Conservation (phyloP, 805 yeast genomes). For the Teunomyces barrocoloradensis region DNA sequence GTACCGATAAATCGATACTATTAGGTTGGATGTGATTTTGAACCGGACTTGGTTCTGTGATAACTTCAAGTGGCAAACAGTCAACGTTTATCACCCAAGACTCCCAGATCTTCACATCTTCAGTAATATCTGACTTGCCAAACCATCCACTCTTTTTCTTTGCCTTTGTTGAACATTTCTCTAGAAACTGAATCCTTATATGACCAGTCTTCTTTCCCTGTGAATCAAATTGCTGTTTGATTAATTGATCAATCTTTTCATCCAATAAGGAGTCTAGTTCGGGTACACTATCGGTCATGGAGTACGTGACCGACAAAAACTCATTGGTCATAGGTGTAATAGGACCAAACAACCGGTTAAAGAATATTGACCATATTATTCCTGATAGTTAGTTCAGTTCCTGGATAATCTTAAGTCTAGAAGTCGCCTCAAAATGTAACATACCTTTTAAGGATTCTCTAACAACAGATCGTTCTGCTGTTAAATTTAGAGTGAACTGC, state of each 20-base stretch:
- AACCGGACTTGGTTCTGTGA: constrained; percentile 6
- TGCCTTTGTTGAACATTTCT: constrained; percentile 33
- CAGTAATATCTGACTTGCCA: constrained; percentile 33
- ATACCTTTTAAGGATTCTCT: constrained; percentile 54
- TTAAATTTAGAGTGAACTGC: constrained; percentile 48
- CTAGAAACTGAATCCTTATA: constrained; percentile 37
- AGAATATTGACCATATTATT: constrained; percentile 63
- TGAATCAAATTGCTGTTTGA: constrained; percentile 25
- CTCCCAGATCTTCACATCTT: constrained; percentile 61
- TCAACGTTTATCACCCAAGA: constrained; percentile 59
- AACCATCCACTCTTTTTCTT: constrained; percentile 56
- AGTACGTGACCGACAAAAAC: constrained; percentile 59
- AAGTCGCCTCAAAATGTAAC: constrained; percentile 13
- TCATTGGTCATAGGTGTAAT: constrained; percentile 55
- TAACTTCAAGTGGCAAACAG: constrained; percentile 33
- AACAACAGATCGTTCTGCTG: constrained; percentile 52
- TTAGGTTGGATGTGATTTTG: constrained; percentile 8
- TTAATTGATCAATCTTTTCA: constrained; percentile 30
- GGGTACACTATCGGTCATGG: constrained; percentile 44
- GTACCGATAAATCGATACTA: constrained; percentile 33
- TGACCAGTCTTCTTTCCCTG: constrained; percentile 25
- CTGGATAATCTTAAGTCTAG: not conserved
- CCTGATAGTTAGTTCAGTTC: constrained; percentile 31
- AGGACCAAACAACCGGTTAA: constrained; percentile 66
- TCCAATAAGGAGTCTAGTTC: constrained; percentile 49